phyloP scores from a whole-genome alignment of 257 asterid species.

The Penstemon barbatus region DNA sequence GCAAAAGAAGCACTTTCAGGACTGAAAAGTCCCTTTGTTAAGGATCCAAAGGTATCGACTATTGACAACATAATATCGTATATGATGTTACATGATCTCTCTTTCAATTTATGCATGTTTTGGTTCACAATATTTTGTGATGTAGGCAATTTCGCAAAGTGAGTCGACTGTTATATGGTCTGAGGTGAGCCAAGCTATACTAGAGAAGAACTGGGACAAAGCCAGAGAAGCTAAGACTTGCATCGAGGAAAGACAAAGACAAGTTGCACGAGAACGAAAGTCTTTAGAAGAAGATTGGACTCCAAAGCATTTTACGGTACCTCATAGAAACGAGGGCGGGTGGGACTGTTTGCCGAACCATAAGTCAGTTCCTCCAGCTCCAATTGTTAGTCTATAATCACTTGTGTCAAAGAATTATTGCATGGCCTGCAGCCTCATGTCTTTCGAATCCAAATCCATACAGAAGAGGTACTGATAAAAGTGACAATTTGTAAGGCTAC shows the following conservation, averaged over 20 bases:
- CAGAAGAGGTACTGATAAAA: no score
- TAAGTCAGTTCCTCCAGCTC: constrained; percentile 55
- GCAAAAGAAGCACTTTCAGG: constrained; percentile 63
- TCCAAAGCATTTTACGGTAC: constrained; percentile 57
- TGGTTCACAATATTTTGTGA: background rate
- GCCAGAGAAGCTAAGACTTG: constrained; percentile 62
- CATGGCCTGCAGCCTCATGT: no score
- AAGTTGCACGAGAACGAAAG: constrained; percentile 45
- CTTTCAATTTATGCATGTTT: background rate
- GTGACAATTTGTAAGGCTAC: no score
- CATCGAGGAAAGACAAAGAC: constrained; percentile 69
- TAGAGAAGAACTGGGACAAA: constrained; percentile 60
- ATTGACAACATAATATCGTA: no score
- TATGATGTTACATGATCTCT: no score
- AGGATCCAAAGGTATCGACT: constrained; percentile 54
- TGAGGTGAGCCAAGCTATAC: constrained; percentile 56
- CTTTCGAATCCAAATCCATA: no score
- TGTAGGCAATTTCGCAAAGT: constrained; percentile 46
- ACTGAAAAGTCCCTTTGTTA: constrained; percentile 59
- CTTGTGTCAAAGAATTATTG: background rate
- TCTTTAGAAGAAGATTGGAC: constrained; percentile 47
- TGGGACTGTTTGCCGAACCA: constrained; percentile 62
- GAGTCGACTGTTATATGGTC: constrained; percentile 79
- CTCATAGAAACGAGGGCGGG: constrained; percentile 57
- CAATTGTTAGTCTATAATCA: constrained; percentile 46